Conservation (phyloP, 75 land plant genomes). For the Selaginella tamariscina region DNA sequence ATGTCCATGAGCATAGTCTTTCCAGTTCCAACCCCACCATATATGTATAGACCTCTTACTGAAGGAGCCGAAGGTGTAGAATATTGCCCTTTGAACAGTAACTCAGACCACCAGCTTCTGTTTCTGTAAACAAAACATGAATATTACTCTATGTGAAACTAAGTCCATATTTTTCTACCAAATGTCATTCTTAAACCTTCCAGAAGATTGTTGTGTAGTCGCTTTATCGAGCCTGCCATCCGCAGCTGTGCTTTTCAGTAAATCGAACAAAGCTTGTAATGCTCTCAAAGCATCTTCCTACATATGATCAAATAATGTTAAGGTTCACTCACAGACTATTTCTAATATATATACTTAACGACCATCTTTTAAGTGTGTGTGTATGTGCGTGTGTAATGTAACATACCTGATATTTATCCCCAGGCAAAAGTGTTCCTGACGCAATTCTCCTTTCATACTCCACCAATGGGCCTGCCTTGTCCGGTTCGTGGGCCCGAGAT, state of each 20-base stretch:
- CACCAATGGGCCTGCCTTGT: conserved; percentile 48
- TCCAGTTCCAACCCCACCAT: conserved; percentile 99
- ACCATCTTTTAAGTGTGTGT: too few relatives aligned
- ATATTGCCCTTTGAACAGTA: conserved; percentile 33
- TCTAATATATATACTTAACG: too few relatives aligned
- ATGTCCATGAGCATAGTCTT: conserved; percentile 99
- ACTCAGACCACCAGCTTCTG: conserved; percentile 75
- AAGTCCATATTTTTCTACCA: neutral
- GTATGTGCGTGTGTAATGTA: too few relatives aligned
- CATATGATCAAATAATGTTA: too few relatives aligned
- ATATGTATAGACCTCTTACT: conserved; percentile 73
- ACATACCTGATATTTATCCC: conserved; percentile 67
- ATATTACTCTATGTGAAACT: neutral
- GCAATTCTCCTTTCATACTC: conserved; percentile 84
- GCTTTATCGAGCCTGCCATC: conserved; percentile 53
- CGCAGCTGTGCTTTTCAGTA: conserved; percentile 50
- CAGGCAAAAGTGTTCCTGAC: conserved; percentile 65
- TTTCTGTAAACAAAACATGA: conserved; percentile 16
- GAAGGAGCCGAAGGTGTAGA: conserved; percentile 33
- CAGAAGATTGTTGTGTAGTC: neutral
- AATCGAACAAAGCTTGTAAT: conserved; percentile 75
- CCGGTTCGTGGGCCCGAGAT: too few relatives aligned
- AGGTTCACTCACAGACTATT: too few relatives aligned
- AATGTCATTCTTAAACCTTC: conserved; percentile 5
- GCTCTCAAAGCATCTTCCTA: conserved; percentile 50